Evolutionary conservation across 768 basidiomycete genomes (phyloP).

Genomic region (Podaxis sp.): DNA sequence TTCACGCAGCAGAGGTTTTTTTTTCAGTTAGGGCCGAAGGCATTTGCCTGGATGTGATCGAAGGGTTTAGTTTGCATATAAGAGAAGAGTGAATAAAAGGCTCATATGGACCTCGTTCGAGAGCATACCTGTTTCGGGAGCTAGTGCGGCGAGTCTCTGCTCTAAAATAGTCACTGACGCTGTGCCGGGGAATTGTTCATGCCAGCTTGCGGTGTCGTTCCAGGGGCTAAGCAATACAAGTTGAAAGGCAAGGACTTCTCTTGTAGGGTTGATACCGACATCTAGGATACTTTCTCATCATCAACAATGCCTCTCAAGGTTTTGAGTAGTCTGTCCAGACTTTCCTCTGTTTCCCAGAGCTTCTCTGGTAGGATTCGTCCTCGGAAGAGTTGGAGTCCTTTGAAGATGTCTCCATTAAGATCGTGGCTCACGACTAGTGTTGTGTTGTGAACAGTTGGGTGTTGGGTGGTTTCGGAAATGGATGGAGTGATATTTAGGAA

Average conservation of each 20-base stretch:
- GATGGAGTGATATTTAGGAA: not conserved
- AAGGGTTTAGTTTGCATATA: too few relatives aligned
- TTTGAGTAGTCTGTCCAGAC: conserved; percentile 1
- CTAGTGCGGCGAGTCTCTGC: conserved; percentile 7
- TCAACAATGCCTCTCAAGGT: conserved; percentile 9
- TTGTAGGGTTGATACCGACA: conserved; percentile 15
- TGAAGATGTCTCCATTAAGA: conserved; percentile 13
- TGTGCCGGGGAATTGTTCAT: conserved; percentile 8
- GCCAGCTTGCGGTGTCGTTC: conserved; percentile 14
- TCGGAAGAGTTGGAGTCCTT: conserved; percentile 9
- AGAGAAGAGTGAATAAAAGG: not conserved
- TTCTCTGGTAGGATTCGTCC: conserved; percentile 12
- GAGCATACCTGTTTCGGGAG: conserved; percentile 11
- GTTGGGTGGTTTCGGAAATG: conserved; percentile 5
- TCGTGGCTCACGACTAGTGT: conserved; percentile 3
- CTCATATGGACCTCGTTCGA: conserved; percentile 12
- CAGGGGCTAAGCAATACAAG: not conserved
- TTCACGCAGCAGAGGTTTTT: conserved; percentile 13
- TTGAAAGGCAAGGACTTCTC: not conserved
- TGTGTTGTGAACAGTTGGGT: conserved; percentile 11
- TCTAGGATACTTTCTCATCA: conserved; percentile 12
- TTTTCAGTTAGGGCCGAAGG: conserved; percentile 16
- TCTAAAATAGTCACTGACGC: conserved; percentile 7
- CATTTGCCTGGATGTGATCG: conserved; percentile 11
- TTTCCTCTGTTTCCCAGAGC: conserved; percentile 6